Conservation (phyloP, 495 filamentous ascomycete genomes). For the Mytilinidion resinicola region DNA sequence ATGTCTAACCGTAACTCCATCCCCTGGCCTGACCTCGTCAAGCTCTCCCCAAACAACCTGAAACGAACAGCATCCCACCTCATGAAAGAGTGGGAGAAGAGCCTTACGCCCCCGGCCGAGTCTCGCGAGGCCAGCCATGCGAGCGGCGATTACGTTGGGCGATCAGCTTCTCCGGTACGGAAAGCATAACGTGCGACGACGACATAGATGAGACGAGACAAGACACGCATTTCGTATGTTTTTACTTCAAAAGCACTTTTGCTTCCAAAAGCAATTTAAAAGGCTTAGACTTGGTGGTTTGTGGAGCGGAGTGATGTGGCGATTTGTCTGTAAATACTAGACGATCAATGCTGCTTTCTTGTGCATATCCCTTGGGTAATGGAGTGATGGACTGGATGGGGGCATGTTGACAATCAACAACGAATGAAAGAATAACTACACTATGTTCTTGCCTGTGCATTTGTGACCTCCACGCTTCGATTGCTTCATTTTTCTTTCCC, state of each 20-base stretch:
- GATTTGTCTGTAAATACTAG: no score
- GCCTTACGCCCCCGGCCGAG: slow-evolving; percentile 30
- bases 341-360: no score
- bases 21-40: slow-evolving; percentile 59
- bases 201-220: background rate
- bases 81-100: slow-evolving; percentile 74
- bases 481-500: no score
- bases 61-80: slow-evolving; percentile 62
- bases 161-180: slow-evolving; percentile 9
- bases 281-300: no score
- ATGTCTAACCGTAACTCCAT: slow-evolving; percentile 52
- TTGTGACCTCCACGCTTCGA: no score
- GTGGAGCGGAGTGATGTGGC: no score
- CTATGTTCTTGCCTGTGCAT: no score
- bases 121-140: slow-evolving; percentile 10
- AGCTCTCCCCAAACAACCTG: slow-evolving; percentile 60
- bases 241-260: background rate
- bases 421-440: no score
- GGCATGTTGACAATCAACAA: no score
- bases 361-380: no score
- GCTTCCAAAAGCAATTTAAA: no score
- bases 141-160: slow-evolving; percentile 25
- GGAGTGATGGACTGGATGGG: no score
- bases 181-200: slow-evolving; percentile 7
- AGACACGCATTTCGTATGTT: background rate